These are phyloP conservation scores for Acacia concinna DNA, from an alignment of 331 rosid genomes.

Conservation along the genomic window DNA sequence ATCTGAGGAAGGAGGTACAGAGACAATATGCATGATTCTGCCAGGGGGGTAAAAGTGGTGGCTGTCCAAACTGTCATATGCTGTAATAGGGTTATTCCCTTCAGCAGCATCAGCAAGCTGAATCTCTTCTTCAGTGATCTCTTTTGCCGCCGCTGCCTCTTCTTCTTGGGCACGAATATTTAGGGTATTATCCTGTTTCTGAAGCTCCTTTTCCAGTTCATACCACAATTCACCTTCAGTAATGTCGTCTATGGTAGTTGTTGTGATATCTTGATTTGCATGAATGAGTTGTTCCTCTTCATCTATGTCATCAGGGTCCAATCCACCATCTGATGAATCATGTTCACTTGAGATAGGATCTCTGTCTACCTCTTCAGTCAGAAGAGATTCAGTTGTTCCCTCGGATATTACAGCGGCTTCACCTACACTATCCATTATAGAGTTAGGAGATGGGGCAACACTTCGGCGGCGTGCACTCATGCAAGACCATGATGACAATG, in stretches of 20 bases:
- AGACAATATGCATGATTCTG: slow-evolving; percentile 82
- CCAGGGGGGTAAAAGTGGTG: slow-evolving; percentile 90
- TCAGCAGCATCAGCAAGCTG: slow-evolving; percentile 69
- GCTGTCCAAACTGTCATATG: slow-evolving; percentile 62
- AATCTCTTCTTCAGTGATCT: slow-evolving; percentile 71
- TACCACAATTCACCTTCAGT: slow-evolving; percentile 86
- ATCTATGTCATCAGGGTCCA: slow-evolving; percentile 70
- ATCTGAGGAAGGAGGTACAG: slow-evolving; percentile 41
- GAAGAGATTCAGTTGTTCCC: slow-evolving; percentile 39
- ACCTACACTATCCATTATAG: slow-evolving; percentile 44
- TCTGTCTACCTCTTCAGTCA: slow-evolving; percentile 30
- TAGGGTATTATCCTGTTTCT: slow-evolving; percentile 49
- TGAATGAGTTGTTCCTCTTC: slow-evolving; percentile 72
- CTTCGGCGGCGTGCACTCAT: slow-evolving; percentile 90
- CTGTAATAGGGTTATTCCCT: slow-evolving; percentile 52
- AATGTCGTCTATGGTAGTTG: slow-evolving; percentile 51
- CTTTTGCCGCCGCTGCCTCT: slow-evolving; percentile 75
- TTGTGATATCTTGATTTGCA: slow-evolving; percentile 37
- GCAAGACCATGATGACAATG: slow-evolving; percentile 92
- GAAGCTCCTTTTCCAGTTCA: slow-evolving; percentile 84
- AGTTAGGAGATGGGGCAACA: slow-evolving; percentile 39
- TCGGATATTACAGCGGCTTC: slow-evolving; percentile 52
- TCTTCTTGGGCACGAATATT: slow-evolving; percentile 55
- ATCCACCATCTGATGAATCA: slow-evolving; percentile 50
- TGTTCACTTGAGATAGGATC: slow-evolving; percentile 42